Base-by-base conservation (phyloP, 768 basidiomycete species). In the Lactifluus pinguis region DNA sequence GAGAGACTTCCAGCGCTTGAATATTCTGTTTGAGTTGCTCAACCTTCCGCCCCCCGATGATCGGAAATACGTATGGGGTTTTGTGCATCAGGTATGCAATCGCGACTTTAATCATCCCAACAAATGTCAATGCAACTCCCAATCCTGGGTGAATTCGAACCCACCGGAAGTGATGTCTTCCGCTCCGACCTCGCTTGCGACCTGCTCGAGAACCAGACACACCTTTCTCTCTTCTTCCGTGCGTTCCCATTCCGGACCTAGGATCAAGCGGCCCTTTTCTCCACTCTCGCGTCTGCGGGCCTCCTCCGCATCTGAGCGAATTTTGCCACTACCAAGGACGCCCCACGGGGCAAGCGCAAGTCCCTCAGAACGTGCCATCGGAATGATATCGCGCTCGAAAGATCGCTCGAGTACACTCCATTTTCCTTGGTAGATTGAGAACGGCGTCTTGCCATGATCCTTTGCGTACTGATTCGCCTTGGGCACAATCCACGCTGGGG, bases 71-170 rank as follows among this genome's bases (percentile, higher is more conserved):
- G 54, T 74, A 80, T 0, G 78, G 76, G 6, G 77, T 73, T 68
- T 83, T 84, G 47, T 81, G 78, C 70, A 83, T 71, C 11, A 83
- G 69, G 60, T 81, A 83, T 13, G 80, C 79, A 60, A 83, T 78
- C 6, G 80, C 80, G 4, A 81, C 79, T 78, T 25, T 2, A 25
- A 25, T 25, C 15, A 25, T 25, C 15, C 48, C 51, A 45, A 19
- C 13, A 38, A 15, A 19, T 50, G 21, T 44, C 14, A 25, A 42
- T 9, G 5, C 6, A 29, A 4, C 19, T 3, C 39, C 5, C 34
- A 21, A 5, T 2, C 2, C 15, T 36, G 5, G 10, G 32, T 6
- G 49, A 14, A 44, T 5, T 25, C 25, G 55, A 68, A 68, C 73
- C 57, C 60, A 80, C 80, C 77, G 30, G 82, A 71, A 6, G 76